Evolutionary conservation across 2,329 filamentous ascomycete genomes (phyloP), one percentile per base, ranked within the genome.

Genomic region (Sarocladium brachiariae): DNA sequence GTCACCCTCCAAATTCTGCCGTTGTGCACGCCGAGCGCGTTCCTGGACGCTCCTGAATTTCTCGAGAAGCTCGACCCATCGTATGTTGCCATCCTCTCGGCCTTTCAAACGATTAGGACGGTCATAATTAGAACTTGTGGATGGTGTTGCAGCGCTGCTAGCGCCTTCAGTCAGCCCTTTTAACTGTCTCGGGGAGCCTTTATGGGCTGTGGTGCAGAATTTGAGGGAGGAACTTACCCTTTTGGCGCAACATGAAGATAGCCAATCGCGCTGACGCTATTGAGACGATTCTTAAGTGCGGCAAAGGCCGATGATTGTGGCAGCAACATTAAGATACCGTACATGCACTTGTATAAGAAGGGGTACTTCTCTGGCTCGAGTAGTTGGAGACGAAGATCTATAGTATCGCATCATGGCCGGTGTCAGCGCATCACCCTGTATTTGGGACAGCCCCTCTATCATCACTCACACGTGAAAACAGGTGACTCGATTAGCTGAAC

Each of bases 271-370:
- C 89, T 95, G 58, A 99, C 93, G 67, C 89, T 96, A 68, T 97
- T 97, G 48, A 99, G 78, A 37, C 93, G 84, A 64, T 99, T 99
- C 66, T 96, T 97, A 52, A 99, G 75, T 2, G 93, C 92, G 24
- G 91, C 93, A 70, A 99, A 99, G 8, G 93, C 95, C 24, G 90
- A 95, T 14, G 92, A 97, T 69, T 99, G 93, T 0, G 93, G 93
- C n/a, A 99, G 78, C 16, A 99, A 84, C 93, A 99, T 99, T 50
- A 99, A 76, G 41, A 99, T 80, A 9, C 93, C 93, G 62, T 97
- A 99, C 46, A 99, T 81, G 68, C 93, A 99, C 70, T 96, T 96
- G 75, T 99, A 97, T 2, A 99, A 75, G 64, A 95, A 89, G 2
- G 93, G 93, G 58, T 92, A 92, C 65, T 87, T 90, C 64, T 99